A percentile compares a stretch with the other conserved stretches of the same genome.
phyloP scores from a whole-genome alignment of 805 yeast species.

The Yamadazyma phyllophila region DNA sequence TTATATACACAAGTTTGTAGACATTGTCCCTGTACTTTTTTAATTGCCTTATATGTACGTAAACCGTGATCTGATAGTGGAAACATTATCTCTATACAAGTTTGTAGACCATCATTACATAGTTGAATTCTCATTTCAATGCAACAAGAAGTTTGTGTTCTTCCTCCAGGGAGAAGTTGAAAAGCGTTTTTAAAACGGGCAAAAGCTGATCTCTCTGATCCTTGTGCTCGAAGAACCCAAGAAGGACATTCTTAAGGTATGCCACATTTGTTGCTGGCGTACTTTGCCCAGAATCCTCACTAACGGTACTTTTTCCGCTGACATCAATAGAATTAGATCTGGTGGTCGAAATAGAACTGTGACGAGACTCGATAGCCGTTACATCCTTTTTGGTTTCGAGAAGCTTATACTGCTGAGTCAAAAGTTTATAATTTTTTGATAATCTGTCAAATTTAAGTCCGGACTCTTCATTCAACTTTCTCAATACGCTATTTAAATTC shows the following conservation, averaged over 20 bases:
- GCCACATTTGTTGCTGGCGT: constrained; percentile 40
- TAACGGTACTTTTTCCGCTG: background rate
- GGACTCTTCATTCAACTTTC: constrained; percentile 64
- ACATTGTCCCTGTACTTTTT: no score
- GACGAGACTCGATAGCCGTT: constrained; percentile 4
- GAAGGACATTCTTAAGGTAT: constrained; percentile 82
- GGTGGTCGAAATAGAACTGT: constrained; percentile 2
- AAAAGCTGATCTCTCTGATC: constrained; percentile 85
- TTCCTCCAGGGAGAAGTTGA: constrained; percentile 68
- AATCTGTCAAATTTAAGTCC: constrained; percentile 63
- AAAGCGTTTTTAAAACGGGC: constrained; percentile 79
- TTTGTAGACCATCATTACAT: background rate
- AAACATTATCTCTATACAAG: no score
- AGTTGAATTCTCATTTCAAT: constrained; percentile 25
- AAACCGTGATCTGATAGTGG: no score
- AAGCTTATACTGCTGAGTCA: constrained; percentile 57
- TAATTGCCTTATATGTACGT: no score
- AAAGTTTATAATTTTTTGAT: constrained; percentile 63
- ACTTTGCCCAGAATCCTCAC: constrained; percentile 10
- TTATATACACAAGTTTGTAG: background rate
- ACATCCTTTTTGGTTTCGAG: constrained; percentile 29
- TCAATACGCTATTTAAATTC: constrained; percentile 49
- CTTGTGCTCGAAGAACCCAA: constrained; percentile 86
- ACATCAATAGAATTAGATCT: constrained; percentile 12
- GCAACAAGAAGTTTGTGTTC: constrained; percentile 69